Percentiles rank a stretch among this genome's conserved stretches.
phyloP scores from a whole-genome alignment of 2,329 filamentous ascomycete genomes.

The Chaetomium sp. region DNA sequence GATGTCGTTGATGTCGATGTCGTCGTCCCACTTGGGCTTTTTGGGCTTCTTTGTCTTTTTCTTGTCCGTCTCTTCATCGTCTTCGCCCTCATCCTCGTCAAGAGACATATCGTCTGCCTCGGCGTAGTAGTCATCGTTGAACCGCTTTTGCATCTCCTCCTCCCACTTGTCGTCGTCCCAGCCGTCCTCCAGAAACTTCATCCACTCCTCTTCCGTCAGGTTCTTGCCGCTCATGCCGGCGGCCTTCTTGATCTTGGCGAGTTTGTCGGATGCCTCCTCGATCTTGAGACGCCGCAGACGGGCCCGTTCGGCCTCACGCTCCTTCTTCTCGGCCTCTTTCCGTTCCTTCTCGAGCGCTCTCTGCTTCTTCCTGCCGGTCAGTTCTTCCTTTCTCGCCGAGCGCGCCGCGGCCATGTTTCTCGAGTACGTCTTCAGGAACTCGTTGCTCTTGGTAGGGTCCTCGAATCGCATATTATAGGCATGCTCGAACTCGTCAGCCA shows the following conservation, averaged over 20 bases:
- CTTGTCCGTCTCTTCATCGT: conserved; percentile 48
- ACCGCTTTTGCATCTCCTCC: conserved; percentile 77
- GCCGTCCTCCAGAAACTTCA: conserved; percentile 73
- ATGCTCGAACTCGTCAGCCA: conserved; percentile 81
- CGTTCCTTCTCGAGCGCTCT: conserved; percentile 71
- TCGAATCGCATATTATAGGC: conserved; percentile 97
- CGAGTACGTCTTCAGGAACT: conserved; percentile 80
- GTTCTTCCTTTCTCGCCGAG: conserved; percentile 80
- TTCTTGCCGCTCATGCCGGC: conserved; percentile 68
- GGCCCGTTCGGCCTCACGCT: conserved; percentile 73
- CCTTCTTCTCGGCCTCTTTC: conserved; percentile 70
- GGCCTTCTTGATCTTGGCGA: conserved; percentile 81
- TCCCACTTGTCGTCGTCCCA: conserved; percentile 92
- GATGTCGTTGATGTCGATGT: conserved; percentile 93
- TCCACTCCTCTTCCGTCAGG: conserved; percentile 71
- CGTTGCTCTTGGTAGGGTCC: conserved; percentile 80
- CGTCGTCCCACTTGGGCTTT: conserved; percentile 91
- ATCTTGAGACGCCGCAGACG: conserved; percentile 81
- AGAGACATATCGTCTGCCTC: conserved; percentile 60
- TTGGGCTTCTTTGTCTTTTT: conserved; percentile 60
- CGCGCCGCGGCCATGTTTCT: conserved; percentile 76
- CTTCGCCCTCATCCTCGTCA: conserved; percentile 44
- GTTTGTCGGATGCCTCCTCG: conserved; percentile 81
- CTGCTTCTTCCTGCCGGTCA: conserved; percentile 66
- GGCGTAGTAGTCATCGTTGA: conserved; percentile 87